Evolutionary conservation across 371 early-diverging fungal genomes (phyloP).

Genomic region (Fennellomyces sp.): DNA sequence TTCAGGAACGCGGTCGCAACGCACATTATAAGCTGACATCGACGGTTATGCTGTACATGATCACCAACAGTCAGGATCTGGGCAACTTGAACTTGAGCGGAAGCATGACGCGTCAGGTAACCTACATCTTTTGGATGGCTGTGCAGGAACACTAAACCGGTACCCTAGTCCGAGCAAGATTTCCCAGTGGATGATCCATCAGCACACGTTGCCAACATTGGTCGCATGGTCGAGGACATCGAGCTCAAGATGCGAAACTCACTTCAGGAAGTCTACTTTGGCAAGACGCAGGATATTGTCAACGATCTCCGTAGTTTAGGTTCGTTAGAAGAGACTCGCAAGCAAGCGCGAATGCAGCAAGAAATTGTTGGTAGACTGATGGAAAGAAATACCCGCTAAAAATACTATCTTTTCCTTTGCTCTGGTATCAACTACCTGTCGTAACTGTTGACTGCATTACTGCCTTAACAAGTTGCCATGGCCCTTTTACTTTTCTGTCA

Average conservation of each 20-base stretch:
- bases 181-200: constrained; percentile 72
- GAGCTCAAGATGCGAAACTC: constrained; percentile 94
- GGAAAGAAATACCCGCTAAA: constrained; percentile 39
- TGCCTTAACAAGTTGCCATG: too few species aligned
- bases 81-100: constrained; percentile 90
- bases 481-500: too few species aligned
- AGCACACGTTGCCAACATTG: constrained; percentile 92
- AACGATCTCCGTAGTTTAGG: constrained; percentile 87
- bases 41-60: constrained; percentile 93
- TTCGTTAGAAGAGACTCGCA: constrained; percentile 68
- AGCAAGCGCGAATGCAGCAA: constrained; percentile 71
- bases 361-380: constrained; percentile 74
- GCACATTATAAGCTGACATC: constrained; percentile 94
- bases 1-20: constrained; percentile 77
- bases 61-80: constrained; percentile 65
- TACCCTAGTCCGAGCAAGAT: constrained; percentile 76
- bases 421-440: too few species aligned
- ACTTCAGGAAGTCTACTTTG: constrained; percentile 95
- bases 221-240: constrained; percentile 97
- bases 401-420: too few species aligned
- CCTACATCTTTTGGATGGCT: not conserved
- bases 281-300: constrained; percentile 95
- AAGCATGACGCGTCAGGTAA: constrained; percentile 90
- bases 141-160: not conserved
- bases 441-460: too few species aligned